phyloP scores from a whole-genome alignment of 75 land plant species.

The Isoetes taiwanensis region DNA sequence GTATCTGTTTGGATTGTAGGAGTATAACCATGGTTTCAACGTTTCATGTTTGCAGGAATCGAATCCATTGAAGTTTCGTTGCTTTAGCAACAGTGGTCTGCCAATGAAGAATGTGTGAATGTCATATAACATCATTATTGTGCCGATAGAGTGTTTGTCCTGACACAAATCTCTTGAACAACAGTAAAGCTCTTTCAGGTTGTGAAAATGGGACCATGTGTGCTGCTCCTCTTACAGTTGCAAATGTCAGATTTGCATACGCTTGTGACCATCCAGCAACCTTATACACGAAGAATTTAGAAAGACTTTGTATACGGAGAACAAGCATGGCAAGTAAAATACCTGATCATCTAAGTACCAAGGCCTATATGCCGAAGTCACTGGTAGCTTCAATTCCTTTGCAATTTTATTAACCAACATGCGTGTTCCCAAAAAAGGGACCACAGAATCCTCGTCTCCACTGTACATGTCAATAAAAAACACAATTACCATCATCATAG shows the following conservation, averaged over 20 bases:
- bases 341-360: conserved; percentile 77
- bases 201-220: conserved; percentile 30
- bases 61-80: no score
- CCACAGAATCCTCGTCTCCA: conserved; percentile 85
- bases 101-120: no score
- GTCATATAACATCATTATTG: no score
- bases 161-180: conserved; percentile 26
- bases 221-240: conserved; percentile 32
- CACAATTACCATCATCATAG: no score
- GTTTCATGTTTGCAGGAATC: no score
- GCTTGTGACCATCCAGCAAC: conserved; percentile 73
- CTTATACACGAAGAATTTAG: conserved; percentile 31
- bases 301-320: no score
- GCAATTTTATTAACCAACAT: conserved; percentile 55
- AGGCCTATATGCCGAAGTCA: conserved; percentile 60
- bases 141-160: conserved; percentile 39
- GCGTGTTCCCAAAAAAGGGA: conserved; percentile 72
- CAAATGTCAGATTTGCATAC: conserved; percentile 31
- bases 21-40: no score
- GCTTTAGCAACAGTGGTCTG: no score
- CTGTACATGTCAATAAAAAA: no score
- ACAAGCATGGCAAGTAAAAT: no score
- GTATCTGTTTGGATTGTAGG: no score
- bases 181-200: conserved; percentile 22
- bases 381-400: conserved; percentile 30